These are phyloP conservation scores for Clarireedia homoeocarpa DNA, from an alignment of 2,329 filamentous ascomycete species.

Conservation along the genomic window DNA sequence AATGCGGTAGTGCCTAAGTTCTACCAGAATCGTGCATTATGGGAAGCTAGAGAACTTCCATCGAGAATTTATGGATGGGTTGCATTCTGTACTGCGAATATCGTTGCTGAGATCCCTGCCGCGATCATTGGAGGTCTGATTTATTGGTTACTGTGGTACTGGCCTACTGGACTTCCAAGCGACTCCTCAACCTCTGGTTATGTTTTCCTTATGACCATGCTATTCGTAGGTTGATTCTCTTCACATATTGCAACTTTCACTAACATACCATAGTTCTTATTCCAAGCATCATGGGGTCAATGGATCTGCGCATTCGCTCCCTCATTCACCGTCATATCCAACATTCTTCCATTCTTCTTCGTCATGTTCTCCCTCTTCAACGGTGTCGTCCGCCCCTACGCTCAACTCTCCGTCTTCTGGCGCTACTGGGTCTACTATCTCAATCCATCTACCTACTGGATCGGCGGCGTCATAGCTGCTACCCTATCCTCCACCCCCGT, in stretches of 20 bases:
- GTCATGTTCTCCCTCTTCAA: conserved; percentile 65
- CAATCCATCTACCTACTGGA: conserved; percentile 62
- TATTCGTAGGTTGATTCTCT: conserved; percentile 41
- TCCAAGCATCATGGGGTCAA: conserved; percentile 60
- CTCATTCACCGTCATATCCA: conserved; percentile 69
- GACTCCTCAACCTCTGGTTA: conserved; percentile 62
- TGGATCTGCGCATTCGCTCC: conserved; percentile 73
- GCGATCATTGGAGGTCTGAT: conserved; percentile 56
- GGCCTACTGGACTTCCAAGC: conserved; percentile 59
- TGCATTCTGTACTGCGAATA: conserved; percentile 66
- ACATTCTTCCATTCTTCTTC: conserved; percentile 35
- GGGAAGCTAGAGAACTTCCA: conserved; percentile 66
- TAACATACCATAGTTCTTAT: conserved; percentile 2
- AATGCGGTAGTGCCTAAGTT: conserved; percentile 73
- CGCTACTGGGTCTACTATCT: conserved; percentile 45
- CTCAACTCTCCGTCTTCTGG: conserved; percentile 32
- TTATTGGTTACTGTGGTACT: conserved; percentile 75
- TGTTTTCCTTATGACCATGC: conserved; percentile 67
- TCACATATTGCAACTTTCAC: not conserved
- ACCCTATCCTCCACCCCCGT: conserved; percentile 47
- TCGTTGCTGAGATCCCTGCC: conserved; percentile 65
- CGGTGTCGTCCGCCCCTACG: conserved; percentile 67
- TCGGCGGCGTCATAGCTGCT: conserved; percentile 60
- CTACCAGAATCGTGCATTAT: conserved; percentile 63
- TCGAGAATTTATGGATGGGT: conserved; percentile 71